Evolutionary conservation across 2,329 filamentous ascomycete species (phyloP), one percentile per base, ranked within the genome.

Genomic region (Endothia cerciana): DNA sequence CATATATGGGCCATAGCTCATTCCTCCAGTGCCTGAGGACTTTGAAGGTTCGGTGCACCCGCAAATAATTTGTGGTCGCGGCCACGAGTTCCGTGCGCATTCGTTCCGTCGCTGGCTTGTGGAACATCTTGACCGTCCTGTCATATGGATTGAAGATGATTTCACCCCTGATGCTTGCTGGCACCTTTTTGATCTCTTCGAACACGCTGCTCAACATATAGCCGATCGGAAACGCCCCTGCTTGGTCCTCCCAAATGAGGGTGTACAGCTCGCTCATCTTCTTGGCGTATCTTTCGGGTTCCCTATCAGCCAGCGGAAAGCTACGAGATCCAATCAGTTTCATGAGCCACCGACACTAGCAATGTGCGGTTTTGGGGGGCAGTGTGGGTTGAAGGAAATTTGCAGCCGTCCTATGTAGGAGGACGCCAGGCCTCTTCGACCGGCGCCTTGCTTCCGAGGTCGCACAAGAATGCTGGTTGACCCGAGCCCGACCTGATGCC

Each of bases 1-100:
- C 86, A 72, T 93, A 95, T 8, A 97, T 87, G 0, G 92, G 89
- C 80, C 93, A 97, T 19, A 88, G 78, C 77, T 97, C 93, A 72
- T 92, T 81, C 51, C 93, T 85, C 93, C 93, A 97, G 66, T 91
- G 91, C 22, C 81, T 81, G 19, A 98, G 83, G 0, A 97, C 82
- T 47, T 86, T 81, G 75, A 98, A 98, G 1, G 86, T 87, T 7
- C 84, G 80, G n/a, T 85, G 84, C n/a, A 85, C 80, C 22, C 89
- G 88, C 84, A 94, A 92, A 70, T 90, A 86, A 1, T 81, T 74
- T 43, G 89, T 83, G 4, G 93, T 89, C 55, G 81, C 78, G 4
- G 79, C 80, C 19, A 85, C 80, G 33, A 80, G 78, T 5, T 80
- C 77, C 55, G 85, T 93, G 61, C 94, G 88, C 71, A 88, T 84